Conservation (phyloP, 805 yeast species). For the Cyberlindnera petersonii region DNA sequence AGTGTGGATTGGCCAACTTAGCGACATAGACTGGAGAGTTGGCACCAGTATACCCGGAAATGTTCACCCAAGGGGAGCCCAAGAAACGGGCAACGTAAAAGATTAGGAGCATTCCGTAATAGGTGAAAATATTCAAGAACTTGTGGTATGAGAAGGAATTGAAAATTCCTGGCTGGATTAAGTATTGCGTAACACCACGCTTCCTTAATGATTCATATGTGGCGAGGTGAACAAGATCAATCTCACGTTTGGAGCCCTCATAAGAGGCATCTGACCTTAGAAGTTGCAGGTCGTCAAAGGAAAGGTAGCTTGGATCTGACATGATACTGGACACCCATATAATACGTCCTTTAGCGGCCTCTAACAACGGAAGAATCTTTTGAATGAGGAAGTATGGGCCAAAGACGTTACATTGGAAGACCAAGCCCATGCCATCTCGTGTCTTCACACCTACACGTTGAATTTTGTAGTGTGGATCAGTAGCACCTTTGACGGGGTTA, state of each 20-base stretch:
- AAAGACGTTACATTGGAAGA: constrained; percentile 94
- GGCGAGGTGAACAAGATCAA: constrained; percentile 78
- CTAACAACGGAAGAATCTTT: constrained; percentile 53
- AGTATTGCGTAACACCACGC: constrained; percentile 62
- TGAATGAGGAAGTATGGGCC: constrained; percentile 88
- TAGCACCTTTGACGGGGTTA: constrained; percentile 77
- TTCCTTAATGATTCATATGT: constrained; percentile 50
- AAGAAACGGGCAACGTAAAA: constrained; percentile 77
- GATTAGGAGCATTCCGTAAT: constrained; percentile 78
- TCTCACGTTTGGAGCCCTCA: constrained; percentile 86
- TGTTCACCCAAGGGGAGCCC: constrained; percentile 89
- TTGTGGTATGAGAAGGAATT: constrained; percentile 75
- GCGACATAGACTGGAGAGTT: constrained; percentile 78
- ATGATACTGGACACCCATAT: constrained; percentile 86
- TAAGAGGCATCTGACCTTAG: constrained; percentile 63
- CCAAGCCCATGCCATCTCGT: constrained; percentile 75
- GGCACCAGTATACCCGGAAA: constrained; percentile 86
- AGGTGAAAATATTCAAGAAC: constrained; percentile 73
- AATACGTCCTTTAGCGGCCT: constrained; percentile 54
- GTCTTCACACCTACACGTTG: constrained; percentile 78
- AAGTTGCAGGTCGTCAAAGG: constrained; percentile 72
- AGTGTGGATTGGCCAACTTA: constrained; percentile 43
- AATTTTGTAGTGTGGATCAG: constrained; percentile 80
- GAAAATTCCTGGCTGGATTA: constrained; percentile 93
- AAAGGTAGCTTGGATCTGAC: constrained; percentile 70